Percentiles rank a stretch among this genome's conserved stretches.
phyloP scores from a whole-genome alignment of 2,329 filamentous ascomycete genomes.

The Aspergillus persii region DNA sequence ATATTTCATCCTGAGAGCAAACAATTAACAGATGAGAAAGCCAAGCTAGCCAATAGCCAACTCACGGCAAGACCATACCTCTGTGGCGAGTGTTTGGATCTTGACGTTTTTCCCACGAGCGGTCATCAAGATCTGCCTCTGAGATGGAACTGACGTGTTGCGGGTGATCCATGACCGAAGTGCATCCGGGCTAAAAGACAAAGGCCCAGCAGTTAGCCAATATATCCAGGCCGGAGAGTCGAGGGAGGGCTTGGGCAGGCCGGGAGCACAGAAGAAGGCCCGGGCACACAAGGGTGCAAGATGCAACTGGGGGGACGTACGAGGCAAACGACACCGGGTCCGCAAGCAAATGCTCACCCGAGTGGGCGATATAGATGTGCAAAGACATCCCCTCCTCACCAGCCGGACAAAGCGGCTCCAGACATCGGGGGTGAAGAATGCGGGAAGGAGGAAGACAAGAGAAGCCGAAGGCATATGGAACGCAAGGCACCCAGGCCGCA shows the following conservation, averaged over 20 bases:
- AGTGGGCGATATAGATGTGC: slow-evolving; percentile 88
- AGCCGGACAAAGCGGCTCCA: slow-evolving; percentile 26
- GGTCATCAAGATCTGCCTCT: slow-evolving; percentile 85
- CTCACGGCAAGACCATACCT: slow-evolving; percentile 54
- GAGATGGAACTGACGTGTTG: slow-evolving; percentile 68
- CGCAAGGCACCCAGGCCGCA: slow-evolving; percentile 12
- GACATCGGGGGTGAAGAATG: slow-evolving; percentile 16
- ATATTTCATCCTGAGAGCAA: slow-evolving; percentile 71
- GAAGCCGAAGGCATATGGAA: slow-evolving; percentile 9
- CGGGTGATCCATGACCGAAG: slow-evolving; percentile 77
- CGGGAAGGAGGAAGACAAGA: slow-evolving; percentile 22
- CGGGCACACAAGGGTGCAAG: slow-evolving; percentile 2
- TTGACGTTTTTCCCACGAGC: slow-evolving; percentile 80
- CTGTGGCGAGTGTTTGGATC: slow-evolving; percentile 72
- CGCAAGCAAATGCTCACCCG: slow-evolving; percentile 78
- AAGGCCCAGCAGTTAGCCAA: slow-evolving; percentile 19
- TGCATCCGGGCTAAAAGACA: slow-evolving; percentile 68
- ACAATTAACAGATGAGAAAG: not conserved
- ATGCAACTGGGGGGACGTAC: slow-evolving; percentile 47
- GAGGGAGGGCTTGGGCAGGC: not conserved
- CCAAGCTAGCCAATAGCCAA: not conserved
- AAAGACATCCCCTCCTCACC: slow-evolving; percentile 69
- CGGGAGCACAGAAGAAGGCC: slow-evolving; percentile 4
- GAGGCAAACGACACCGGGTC: slow-evolving; percentile 73
- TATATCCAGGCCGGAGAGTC: slow-evolving; percentile 2